Evolutionary conservation across 2,329 filamentous ascomycete genomes (phyloP).

Genomic region (Neonectria ditissima): DNA sequence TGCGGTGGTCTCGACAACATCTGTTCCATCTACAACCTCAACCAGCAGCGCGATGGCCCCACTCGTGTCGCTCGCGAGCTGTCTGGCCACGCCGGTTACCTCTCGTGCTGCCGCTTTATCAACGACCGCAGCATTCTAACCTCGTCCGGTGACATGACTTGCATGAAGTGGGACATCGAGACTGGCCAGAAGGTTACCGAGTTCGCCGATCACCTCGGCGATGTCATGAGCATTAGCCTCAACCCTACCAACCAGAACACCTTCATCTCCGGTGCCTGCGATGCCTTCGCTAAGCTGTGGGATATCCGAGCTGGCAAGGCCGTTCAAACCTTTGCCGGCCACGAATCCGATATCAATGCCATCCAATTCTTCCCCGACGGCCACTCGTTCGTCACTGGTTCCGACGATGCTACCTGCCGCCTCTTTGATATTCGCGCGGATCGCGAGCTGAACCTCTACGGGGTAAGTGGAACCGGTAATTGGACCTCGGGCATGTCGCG

Average conservation of each 20-base stretch:
- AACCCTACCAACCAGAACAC: constrained; percentile 99
- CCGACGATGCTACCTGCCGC: constrained; percentile 96
- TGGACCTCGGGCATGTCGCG: neutral
- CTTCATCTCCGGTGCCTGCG: constrained; percentile 98
- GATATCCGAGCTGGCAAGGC: constrained; percentile 98
- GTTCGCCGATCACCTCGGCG: constrained; percentile 97
- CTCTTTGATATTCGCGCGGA: constrained; percentile 98
- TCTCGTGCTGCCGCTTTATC: constrained; percentile 98
- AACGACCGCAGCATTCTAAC: constrained; percentile 98
- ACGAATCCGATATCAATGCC: constrained; percentile 99
- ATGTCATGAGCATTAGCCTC: constrained; percentile 99
- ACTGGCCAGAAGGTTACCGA: constrained; percentile 97
- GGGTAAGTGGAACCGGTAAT: constrained; percentile 60
- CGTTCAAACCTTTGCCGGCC: constrained; percentile 97
- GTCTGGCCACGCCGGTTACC: constrained; percentile 95
- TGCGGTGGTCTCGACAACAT: constrained; percentile 99
- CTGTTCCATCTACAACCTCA: constrained; percentile 99
- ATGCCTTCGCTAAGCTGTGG: constrained; percentile 98
- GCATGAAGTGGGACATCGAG: constrained; percentile 99
- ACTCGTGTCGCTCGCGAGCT: constrained; percentile 95
- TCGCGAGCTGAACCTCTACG: constrained; percentile 77
- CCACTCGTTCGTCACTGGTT: constrained; percentile 97
- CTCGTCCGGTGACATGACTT: constrained; percentile 99
- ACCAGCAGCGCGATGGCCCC: constrained; percentile 92
- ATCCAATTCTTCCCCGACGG: constrained; percentile 99